A percentile compares a stretch with the other conserved stretches of the same genome.
Conservation (phyloP, 768 basidiomycete species). For the Boletus rex-veris region DNA sequence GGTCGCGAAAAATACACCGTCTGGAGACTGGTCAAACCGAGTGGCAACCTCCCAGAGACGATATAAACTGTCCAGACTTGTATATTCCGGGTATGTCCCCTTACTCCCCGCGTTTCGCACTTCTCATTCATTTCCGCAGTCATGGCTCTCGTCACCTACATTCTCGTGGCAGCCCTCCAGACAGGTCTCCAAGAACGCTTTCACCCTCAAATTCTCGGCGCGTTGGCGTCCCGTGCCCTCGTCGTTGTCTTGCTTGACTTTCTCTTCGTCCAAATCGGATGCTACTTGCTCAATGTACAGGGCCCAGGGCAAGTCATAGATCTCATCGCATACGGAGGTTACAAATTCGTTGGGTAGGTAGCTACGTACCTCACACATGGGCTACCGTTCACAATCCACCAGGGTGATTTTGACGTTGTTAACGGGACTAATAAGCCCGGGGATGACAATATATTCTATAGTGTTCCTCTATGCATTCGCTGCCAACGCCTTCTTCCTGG, state of each 20-base stretch:
- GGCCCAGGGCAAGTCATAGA: conserved; percentile 71
- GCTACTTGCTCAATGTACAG: conserved; percentile 88
- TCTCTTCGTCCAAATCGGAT: conserved; percentile 83
- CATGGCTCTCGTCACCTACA: conserved; percentile 96
- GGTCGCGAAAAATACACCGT: conserved; percentile 67
- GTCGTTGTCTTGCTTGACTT: conserved; percentile 88
- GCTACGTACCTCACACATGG: not conserved
- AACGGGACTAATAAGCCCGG: conserved; percentile 60
- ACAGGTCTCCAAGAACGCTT: conserved; percentile 82
- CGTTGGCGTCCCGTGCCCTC: conserved; percentile 80
- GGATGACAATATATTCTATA: conserved; percentile 58
- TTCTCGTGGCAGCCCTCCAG: conserved; percentile 81
- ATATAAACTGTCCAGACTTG: conserved; percentile 93
- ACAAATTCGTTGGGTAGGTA: conserved; percentile 92
- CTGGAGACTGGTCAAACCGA: conserved; percentile 64
- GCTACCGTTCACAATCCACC: not conserved
- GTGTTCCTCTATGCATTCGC: conserved; percentile 84
- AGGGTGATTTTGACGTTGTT: conserved; percentile 86
- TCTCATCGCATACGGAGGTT: conserved; percentile 88
- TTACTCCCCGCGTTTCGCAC: not conserved
- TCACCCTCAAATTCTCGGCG: conserved; percentile 85
- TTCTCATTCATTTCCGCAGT: conserved; percentile 41
- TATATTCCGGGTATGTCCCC: conserved; percentile 80
- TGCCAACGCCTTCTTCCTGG: conserved; percentile 92
- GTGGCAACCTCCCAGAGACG: conserved; percentile 87